Base-by-base conservation (phyloP, 2,329 filamentous ascomycete species). In the Cylindrodendrum hubeiense region DNA sequence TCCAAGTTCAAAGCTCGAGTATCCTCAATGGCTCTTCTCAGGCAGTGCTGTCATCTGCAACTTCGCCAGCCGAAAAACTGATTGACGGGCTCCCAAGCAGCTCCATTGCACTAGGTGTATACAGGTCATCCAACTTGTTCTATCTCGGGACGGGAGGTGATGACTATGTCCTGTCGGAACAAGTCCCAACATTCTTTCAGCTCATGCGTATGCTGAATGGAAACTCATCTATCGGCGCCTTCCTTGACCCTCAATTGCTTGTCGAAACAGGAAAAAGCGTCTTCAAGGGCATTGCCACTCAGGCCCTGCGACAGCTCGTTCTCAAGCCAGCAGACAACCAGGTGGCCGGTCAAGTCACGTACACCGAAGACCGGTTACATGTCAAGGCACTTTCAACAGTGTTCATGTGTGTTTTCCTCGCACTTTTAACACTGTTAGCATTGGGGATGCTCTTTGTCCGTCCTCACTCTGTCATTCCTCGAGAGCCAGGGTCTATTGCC, bases 111-210 rank as follows among this genome's bases (percentile, higher is more conserved):
- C 30, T 67, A 44, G 65, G 70, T 2, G 65, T 72, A 4, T 30
- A 52, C 13, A 58, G 60, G 17, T 59, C 71, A 4, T 12, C 65
- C 15, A 37, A 49, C 13, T 19, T 43, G 30, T 63, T 71, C 33
- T 54, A 71, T 30, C 58, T 75, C 19, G 60, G 70, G 3, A 58
- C 65, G 5, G 70, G 70, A 34, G 69, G 68, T 3, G 39, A 68
- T 5, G 65, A 74, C 52, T 66, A 65, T 54, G 62, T 64, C 13
- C 37, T 75, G 13, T 73, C 71, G 8, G 46, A 65, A 21, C 64
- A 66, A 21, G 71, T 74, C 1, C 70, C 67, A 5, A 70, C 72
- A 0, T 74, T 75, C 33, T 76, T 75, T 21, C 71, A 72, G 17
- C 61, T 75, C 30, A 74, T 75, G 72, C 63, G 68, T 10, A 69